Base-by-base conservation (phyloP, 73 alveolate genomes). In the Paramecium bursaria region DNA sequence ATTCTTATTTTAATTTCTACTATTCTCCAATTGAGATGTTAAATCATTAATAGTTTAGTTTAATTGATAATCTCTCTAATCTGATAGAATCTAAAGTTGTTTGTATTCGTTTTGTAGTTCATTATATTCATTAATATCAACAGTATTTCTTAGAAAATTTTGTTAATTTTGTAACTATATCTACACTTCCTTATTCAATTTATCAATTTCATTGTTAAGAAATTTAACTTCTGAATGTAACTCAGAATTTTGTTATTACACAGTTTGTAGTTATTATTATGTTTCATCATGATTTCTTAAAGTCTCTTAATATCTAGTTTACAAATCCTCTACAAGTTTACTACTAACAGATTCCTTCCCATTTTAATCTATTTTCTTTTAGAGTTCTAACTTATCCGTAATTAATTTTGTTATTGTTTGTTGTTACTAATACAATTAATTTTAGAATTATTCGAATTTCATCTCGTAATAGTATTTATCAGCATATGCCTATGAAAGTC, bases 381-480 rank as follows among this genome's bases (percentile, higher is more conserved):
- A 39, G 4, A 67, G 25, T 5, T 39, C 82, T 42, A 39, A 39
- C 55, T 67, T 67, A 4, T 67, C 82, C 22, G 33, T 67, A 11
- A 67, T 21, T 67, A 67, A 19, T 39, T 67, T 67, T 1, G 60
- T 19, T 4, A 67, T 67, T 2, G 82, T 39, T 4, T 47, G 21
- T 42, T 67, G 44, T 39, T 67, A 67, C 33, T 31, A 67, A 25
- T 53, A 39, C 11, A 67, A 39, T 1, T 39, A 42, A 67, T 67
- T 67, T 42, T 67, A 46, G 44, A 39, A 67, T 14, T 67, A 42
- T 19, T 67, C 82, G 35, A 67, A 67, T 67, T 67, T 67, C 82
- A 67, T 67, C n/a, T 67, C 82, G 44, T 67, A 67, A 14, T 67
- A 67, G 27, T 67, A 67, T 11, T 67, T 67, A 67, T 67, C 82